Evolutionary conservation across 2,329 filamentous ascomycete genomes (phyloP), one percentile per base, ranked within the genome.

Genomic region (Orbilia oligospora): DNA sequence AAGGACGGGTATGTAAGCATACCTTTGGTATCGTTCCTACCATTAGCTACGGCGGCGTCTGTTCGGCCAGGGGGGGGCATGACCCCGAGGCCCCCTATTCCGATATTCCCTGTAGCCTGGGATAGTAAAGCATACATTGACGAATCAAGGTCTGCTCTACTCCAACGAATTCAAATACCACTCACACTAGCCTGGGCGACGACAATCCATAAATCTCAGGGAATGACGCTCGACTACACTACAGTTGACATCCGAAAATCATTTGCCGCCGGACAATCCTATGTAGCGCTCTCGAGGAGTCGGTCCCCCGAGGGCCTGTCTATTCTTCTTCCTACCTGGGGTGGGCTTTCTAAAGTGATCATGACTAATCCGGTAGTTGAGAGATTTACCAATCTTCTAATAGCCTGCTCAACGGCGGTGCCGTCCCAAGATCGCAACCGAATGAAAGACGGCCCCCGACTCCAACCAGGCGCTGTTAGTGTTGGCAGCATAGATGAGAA

Each of bases 161-260:
- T 90, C 0, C 84, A 85, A 0, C 85, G 90, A n/a, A 89, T 89
- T 0, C 90, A 91, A 81, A 86, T 91, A 5, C 90, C 90, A 0
- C 84, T 91, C 0, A 83, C 86, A 0, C 85, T 89, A 0, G 90
- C 87, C 0, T 91, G 89, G 88, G 90, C 90, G 0, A 87, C 91
- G 81, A 91, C 87, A 0, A 87, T 90, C 1, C 90, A 91, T 82
- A 91, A 90, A 82, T 86, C 86, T 3, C 88, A 91, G 83, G 89
- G 89, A 2, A 88, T 91, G 85, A 90, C 89, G 0, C 84, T 92
- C 3, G 87, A 90, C 20, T 86, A 86, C 3, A 89, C 89, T 1
- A 85, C 87, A 1, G 88, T 91, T 0, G 84, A 91, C 81, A 81
- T 91, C 4, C 82, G 82, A 0, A 82, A 83, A 4, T 86, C 86